Conservation (phyloP, 192 early-diverging fungal genomes). For the Backusella parvicylindrica region DNA sequence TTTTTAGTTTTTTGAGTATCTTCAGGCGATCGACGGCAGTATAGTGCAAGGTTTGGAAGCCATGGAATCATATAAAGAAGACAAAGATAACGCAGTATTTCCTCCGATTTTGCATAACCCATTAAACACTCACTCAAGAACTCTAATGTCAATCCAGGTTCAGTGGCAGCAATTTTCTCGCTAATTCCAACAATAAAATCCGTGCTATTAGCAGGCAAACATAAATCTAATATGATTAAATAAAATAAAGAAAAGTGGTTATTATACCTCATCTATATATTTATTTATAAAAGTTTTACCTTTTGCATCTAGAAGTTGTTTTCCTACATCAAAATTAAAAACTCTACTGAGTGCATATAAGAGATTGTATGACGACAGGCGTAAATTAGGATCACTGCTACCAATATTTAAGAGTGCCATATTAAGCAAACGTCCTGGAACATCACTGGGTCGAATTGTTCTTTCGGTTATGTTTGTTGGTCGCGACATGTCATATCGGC, state of each 20-base stretch:
- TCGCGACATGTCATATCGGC: conserved; percentile 58
- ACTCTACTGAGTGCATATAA: conserved; percentile 71
- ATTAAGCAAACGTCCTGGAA: conserved; percentile 87
- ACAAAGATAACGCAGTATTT: conserved; percentile 66
- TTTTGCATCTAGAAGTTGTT: conserved; percentile 68
- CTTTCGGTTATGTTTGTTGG: conserved; percentile 57
- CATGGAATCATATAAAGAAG: conserved; percentile 88
- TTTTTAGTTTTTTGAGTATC: conserved; percentile 59
- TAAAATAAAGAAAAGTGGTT: not conserved
- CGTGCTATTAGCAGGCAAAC: conserved; percentile 83
- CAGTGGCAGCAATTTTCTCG: conserved; percentile 63
- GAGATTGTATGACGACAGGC: conserved; percentile 84
- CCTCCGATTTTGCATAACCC: conserved; percentile 67
- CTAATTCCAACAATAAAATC: conserved; percentile 78
- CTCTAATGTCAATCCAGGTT: conserved; percentile 78
- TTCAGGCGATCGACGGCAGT: conserved; percentile 36
- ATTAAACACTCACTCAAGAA: conserved; percentile 79
- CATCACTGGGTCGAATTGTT: conserved; percentile 75
- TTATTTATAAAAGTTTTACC: conserved; percentile 22
- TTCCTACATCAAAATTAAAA: conserved; percentile 79
- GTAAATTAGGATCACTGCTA: conserved; percentile 68
- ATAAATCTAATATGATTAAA: conserved; percentile 49
- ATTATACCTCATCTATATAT: not conserved
- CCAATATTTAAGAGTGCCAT: conserved; percentile 89
- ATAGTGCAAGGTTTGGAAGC: conserved; percentile 71